Evolutionary conservation across 2,329 filamentous ascomycete genomes (phyloP).

Genomic region (Apiospora marii): DNA sequence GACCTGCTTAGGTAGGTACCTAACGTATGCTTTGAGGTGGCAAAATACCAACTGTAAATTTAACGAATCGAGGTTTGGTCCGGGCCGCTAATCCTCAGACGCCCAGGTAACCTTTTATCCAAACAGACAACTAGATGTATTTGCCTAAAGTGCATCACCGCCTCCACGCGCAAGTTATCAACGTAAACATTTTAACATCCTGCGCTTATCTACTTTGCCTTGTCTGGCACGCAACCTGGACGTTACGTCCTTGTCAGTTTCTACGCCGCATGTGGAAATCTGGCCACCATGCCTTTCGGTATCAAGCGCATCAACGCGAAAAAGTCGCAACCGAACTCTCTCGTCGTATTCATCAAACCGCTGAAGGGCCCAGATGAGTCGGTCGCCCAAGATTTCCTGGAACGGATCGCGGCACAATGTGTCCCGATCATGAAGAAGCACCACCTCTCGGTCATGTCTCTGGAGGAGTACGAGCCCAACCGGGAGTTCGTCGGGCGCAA

Average conservation of each 20-base stretch:
- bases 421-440: slow-evolving; percentile 75
- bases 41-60: not conserved
- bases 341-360: slow-evolving; percentile 87
- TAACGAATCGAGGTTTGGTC: not conserved
- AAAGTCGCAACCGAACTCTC: slow-evolving; percentile 75
- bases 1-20: not conserved
- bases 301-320: slow-evolving; percentile 82
- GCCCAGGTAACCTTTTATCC: slow-evolving; percentile 1
- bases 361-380: slow-evolving; percentile 69
- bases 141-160: not conserved
- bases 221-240: not conserved
- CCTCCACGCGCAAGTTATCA: not conserved
- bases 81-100: not conserved
- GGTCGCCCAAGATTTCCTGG: slow-evolving; percentile 73
- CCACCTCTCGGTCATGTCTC: slow-evolving; percentile 69
- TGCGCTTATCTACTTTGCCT: not conserved
- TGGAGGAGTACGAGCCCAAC: slow-evolving; percentile 86
- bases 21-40: not conserved
- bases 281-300: slow-evolving; percentile 74
- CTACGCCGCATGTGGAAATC: not conserved
- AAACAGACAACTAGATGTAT: not conserved
- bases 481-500: slow-evolving; percentile 86
- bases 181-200: not conserved
- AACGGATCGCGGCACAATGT: slow-evolving; percentile 83
- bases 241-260: not conserved